Base-by-base conservation (phyloP, 2,329 filamentous ascomycete species). In the Fusarium scirpi region DNA sequence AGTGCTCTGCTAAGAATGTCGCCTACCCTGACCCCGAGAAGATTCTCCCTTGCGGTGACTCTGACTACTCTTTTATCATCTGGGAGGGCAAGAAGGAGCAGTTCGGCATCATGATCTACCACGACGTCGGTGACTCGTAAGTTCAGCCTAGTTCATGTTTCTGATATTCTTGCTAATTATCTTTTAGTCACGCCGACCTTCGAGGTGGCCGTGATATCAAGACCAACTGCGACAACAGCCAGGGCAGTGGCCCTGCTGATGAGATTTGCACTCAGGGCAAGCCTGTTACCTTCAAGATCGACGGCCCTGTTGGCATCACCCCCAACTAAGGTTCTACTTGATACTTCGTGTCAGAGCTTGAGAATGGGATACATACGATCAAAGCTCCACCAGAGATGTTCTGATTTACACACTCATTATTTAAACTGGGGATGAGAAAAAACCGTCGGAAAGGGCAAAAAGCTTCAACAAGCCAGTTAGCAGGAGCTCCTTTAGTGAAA, bases 141-240 rank as follows among this genome's bases (percentile, higher is more conserved):
- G 59, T 63, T 5, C 1, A 18, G 16, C 6, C 24, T 24, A 6
- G 5, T 24, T 24, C 24, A 24, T 24, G 3, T 5, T 5, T 24
- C 18, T 15, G 12, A 34, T 8, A 12, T 24, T 24, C 11, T 8
- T 56, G 5, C 45, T 64, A 47, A 67, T 32, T 16, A 18, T 2
- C 4, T 11, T 27, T 11, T 12, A 71, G 68, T 13, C 47, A 64
- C 6, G 66, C 68, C 4, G 68, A 71, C 22, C 58, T 71, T 32
- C 66, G 66, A 15, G 66, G 68, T 16, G 54, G 58, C 8, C 18
- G 46, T 3, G 47, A 69, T 40, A 43, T 71, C 13, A 55, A 52
- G 16, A 69, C 68, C 29, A 53, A 47, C 18, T 71, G 66, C 34
- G 66, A 71, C 8, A 67, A 67, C 40, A 64, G 67, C 56, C 55